Percentiles rank a stretch among this genome's conserved stretches.
phyloP scores from a whole-genome alignment of 495 filamentous ascomycete species.

The Chaetomium fimeti region DNA sequence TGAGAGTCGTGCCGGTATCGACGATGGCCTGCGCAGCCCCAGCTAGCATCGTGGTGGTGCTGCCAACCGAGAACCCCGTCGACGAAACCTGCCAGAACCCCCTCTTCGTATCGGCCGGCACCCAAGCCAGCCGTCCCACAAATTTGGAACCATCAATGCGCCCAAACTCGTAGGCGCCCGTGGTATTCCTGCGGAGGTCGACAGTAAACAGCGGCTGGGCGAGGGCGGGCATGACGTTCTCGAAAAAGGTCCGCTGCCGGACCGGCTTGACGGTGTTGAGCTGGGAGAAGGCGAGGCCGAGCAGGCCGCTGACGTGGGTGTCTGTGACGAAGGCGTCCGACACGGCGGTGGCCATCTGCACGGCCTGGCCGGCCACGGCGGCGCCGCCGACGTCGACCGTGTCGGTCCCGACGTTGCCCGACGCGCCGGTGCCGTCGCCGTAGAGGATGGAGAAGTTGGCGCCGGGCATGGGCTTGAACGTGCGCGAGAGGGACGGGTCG shows the following conservation, averaged over 20 bases:
- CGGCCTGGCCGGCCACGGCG: slow-evolving; percentile 61
- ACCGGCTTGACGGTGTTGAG: slow-evolving; percentile 70
- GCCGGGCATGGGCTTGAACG: slow-evolving; percentile 43
- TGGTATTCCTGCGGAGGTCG: slow-evolving; percentile 58
- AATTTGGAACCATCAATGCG: slow-evolving; percentile 65
- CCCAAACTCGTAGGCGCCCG: slow-evolving; percentile 78
- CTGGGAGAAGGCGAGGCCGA: slow-evolving; percentile 72
- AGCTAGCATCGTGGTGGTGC: slow-evolving; percentile 34
- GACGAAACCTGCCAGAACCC: slow-evolving; percentile 79
- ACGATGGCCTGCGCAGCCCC: slow-evolving; percentile 59
- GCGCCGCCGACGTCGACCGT: slow-evolving; percentile 72
- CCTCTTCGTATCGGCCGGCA: slow-evolving; percentile 57
- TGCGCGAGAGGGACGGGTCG: slow-evolving; percentile 60
- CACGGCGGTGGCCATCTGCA: slow-evolving; percentile 67
- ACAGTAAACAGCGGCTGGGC: slow-evolving; percentile 71
- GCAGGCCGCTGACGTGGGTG: slow-evolving; percentile 64
- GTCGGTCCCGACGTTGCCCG: slow-evolving; percentile 68
- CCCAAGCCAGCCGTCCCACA: slow-evolving; percentile 60
- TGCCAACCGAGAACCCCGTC: slow-evolving; percentile 55
- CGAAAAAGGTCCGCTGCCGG: slow-evolving; percentile 77
- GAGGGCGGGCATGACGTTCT: slow-evolving; percentile 64
- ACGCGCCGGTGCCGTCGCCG: slow-evolving; percentile 68
- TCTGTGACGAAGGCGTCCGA: slow-evolving; percentile 63
- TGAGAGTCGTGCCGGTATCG: slow-evolving; percentile 72
- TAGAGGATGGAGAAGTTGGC: slow-evolving; percentile 66